Conservation (phyloP, 768 basidiomycete species). For the Lentinula edodes region DNA sequence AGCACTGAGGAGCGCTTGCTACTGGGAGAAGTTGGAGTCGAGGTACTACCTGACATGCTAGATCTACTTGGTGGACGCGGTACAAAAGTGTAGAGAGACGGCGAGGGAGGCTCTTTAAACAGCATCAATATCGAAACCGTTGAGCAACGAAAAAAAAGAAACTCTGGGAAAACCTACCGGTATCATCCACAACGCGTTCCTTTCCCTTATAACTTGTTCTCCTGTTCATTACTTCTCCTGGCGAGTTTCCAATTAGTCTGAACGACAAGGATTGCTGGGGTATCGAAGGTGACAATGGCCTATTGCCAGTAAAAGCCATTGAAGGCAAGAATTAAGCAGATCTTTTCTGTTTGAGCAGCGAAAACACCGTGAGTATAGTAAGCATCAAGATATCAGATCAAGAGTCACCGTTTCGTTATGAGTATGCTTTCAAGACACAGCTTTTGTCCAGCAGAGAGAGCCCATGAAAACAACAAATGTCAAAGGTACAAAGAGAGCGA, state of each 20-base stretch:
- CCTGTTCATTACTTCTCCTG: neutral
- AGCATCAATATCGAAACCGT: too few relatives aligned
- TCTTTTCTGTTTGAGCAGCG: neutral
- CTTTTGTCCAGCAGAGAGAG: neutral
- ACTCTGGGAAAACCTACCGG: neutral
- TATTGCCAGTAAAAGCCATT: neutral
- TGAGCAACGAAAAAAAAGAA: neutral
- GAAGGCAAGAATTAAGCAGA: neutral
- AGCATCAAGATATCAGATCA: conserved; percentile 2
- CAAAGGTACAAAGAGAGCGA: neutral
- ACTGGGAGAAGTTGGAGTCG: neutral
- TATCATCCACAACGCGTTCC: conserved; percentile 2
- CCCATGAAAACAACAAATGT: neutral
- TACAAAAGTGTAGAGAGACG: conserved; percentile 3
- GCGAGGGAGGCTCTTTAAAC: conserved; percentile 1
- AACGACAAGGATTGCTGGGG: neutral
- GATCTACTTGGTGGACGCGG: conserved; percentile 1
- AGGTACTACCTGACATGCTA: neutral
- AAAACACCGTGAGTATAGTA: neutral
- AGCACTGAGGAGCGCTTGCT: conserved; percentile 1
- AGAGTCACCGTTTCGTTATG: neutral
- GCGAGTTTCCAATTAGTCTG: neutral
- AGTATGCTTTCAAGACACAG: neutral
- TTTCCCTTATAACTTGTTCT: conserved; percentile 2
- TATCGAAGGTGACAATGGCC: neutral